Conservation (phyloP, 2,329 filamentous ascomycete genomes). For the Neofusicoccum umdonicola region DNA sequence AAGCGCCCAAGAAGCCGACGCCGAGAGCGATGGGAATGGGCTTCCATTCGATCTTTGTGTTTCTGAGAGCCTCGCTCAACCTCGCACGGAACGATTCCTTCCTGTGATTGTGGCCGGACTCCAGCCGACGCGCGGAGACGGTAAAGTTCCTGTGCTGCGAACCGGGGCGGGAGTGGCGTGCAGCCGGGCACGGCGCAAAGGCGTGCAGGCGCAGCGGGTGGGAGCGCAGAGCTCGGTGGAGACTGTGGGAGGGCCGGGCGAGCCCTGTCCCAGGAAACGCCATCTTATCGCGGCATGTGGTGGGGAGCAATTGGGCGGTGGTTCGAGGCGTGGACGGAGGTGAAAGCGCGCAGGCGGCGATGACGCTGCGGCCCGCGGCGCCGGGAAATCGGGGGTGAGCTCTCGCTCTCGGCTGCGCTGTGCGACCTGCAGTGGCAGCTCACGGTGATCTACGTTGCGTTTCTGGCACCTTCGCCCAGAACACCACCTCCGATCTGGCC, state of each 20-base stretch:
- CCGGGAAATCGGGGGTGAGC: not conserved
- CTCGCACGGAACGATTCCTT: constrained; percentile 57
- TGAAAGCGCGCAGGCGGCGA: not conserved
- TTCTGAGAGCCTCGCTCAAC: constrained; percentile 57
- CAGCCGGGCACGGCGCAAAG: constrained; percentile 19
- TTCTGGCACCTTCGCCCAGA: constrained; percentile 4
- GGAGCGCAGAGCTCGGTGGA: not conserved
- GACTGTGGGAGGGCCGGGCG: constrained; percentile 7
- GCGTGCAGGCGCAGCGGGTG: constrained; percentile 19
- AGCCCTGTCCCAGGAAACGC: constrained; percentile 6
- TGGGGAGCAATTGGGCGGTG: not conserved
- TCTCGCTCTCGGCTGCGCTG: not conserved
- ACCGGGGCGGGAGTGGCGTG: constrained; percentile 20
- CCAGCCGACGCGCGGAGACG: constrained; percentile 41
- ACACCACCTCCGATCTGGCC: not conserved
- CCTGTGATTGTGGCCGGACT: constrained; percentile 40
- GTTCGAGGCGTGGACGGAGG: not conserved
- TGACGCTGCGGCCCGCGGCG: constrained; percentile 14
- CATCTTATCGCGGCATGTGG: constrained; percentile 14
- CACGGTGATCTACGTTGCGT: constrained; percentile 7
- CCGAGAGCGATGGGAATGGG: constrained; percentile 85
- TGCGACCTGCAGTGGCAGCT: constrained; percentile 7
- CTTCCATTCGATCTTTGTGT: constrained; percentile 78
- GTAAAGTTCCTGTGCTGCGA: constrained; percentile 30
- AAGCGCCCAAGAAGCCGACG: constrained; percentile 76